Conservation (phyloP, 306 rosid species). For the Canavalia ensiformis region DNA sequence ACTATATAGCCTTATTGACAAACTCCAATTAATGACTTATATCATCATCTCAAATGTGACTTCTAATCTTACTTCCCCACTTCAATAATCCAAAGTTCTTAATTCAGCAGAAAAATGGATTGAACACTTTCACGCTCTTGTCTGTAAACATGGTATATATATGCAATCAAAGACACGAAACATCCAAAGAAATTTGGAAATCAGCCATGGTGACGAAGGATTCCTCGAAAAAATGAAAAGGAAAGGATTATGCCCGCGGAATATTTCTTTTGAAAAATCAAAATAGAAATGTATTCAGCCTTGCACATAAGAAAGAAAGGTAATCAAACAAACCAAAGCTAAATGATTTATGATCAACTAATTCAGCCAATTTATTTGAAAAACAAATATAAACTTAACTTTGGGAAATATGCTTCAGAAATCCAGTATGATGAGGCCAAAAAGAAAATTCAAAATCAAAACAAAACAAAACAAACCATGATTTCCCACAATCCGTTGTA, state of each 20-base stretch:
- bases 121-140: background rate
- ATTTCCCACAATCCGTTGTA: slow-evolving; percentile 2
- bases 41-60: slow-evolving; percentile 5
- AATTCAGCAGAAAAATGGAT: background rate
- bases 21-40: background rate
- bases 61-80: background rate
- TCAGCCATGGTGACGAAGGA: too few relatives aligned
- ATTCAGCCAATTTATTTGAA: background rate
- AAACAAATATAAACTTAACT: background rate
- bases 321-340: background rate
- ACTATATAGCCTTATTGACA: background rate
- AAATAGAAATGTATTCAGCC: background rate
- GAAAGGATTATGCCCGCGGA: background rate
- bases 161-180: slow-evolving; percentile 1
- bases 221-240: background rate
- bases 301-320: background rate
- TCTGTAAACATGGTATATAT: background rate
- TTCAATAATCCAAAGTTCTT: slow-evolving; percentile 20
- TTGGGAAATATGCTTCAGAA: background rate
- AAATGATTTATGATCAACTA: background rate
- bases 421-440: background rate
- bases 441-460: background rate
- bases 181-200: background rate
- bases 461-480: background rate
- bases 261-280: background rate